These are phyloP conservation scores for Xylariaceae sp. DNA, from an alignment of 2,329 filamentous ascomycete genomes.

Conservation along the genomic window DNA sequence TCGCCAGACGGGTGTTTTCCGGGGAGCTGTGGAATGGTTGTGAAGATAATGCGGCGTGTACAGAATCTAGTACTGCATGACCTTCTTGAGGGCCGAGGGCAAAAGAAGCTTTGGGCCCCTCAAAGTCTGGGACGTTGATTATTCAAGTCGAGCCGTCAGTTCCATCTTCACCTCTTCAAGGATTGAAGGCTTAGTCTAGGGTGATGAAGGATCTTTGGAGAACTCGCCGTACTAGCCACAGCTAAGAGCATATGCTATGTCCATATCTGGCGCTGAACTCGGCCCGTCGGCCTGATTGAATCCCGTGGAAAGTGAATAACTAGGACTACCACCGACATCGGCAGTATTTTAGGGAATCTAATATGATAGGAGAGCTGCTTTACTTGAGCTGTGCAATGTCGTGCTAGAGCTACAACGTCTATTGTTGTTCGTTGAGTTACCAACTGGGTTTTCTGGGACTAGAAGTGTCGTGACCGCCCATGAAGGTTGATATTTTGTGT, in stretches of 20 bases:
- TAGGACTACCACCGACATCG: neutral
- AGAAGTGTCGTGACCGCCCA: neutral
- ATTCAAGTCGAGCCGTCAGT: neutral
- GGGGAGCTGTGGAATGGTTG: neutral
- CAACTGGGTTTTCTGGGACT: neutral
- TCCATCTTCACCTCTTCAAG: neutral
- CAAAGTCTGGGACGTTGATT: neutral
- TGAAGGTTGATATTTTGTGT: neutral
- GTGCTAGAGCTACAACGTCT: too few species aligned
- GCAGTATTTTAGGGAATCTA: neutral
- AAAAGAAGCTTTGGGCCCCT: neutral
- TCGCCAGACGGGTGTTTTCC: neutral
- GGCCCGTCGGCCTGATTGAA: neutral
- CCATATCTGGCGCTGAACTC: neutral
- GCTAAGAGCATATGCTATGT: too few species aligned
- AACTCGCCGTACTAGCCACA: too few species aligned
- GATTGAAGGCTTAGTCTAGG: too few species aligned
- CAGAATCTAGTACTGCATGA: neutral
- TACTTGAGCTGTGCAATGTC: neutral
- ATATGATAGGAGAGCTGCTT: neutral
- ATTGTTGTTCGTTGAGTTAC: too few species aligned
- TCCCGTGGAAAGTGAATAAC: neutral
- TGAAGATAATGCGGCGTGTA: neutral
- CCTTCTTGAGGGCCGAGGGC: neutral
- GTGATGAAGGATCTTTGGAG: too few species aligned